Evolutionary conservation across 306 rosid genomes (phyloP).

Genomic region (Vigna reflexopilosa): DNA sequence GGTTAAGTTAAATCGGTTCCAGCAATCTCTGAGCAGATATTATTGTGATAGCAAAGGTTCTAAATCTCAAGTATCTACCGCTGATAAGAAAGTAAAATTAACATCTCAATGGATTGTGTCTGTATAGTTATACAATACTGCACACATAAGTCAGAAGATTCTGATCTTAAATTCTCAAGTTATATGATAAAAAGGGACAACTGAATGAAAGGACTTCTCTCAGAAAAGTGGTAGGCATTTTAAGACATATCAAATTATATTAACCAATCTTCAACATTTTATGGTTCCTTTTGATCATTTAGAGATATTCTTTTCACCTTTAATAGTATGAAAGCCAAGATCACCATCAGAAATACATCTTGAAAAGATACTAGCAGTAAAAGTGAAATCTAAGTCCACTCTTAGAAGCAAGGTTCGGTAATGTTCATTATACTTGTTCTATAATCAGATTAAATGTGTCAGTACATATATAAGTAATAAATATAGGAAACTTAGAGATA

Average conservation of each 20-base stretch:
- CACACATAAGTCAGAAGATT: neutral
- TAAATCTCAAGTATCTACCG: constrained; percentile 37
- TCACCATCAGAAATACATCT: constrained; percentile 4
- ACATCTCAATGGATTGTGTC: constrained; percentile 6
- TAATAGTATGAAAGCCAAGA: neutral
- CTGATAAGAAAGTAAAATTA: constrained; percentile 10
- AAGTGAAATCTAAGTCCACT: neutral
- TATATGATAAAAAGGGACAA: constrained; percentile 19
- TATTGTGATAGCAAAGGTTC: constrained; percentile 8
- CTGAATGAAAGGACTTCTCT: neutral
- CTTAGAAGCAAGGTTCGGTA: neutral
- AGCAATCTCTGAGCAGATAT: constrained; percentile 4
- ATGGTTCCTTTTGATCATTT: constrained; percentile 5
- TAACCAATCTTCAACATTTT: constrained; percentile 6
- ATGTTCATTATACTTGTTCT: neutral
- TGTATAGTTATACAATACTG: neutral
- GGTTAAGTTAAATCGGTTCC: constrained; percentile 13
- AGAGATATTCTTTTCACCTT: neutral
- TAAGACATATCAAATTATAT: neutral
- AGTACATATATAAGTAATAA: neutral
- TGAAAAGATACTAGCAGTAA: neutral
- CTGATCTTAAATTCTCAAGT: neutral
- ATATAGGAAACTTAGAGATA: constrained; percentile 32
- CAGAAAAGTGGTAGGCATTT: neutral
- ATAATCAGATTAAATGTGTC: neutral